Base-by-base conservation (phyloP, 2,329 filamentous ascomycete genomes). In the Monilinia laxa region DNA sequence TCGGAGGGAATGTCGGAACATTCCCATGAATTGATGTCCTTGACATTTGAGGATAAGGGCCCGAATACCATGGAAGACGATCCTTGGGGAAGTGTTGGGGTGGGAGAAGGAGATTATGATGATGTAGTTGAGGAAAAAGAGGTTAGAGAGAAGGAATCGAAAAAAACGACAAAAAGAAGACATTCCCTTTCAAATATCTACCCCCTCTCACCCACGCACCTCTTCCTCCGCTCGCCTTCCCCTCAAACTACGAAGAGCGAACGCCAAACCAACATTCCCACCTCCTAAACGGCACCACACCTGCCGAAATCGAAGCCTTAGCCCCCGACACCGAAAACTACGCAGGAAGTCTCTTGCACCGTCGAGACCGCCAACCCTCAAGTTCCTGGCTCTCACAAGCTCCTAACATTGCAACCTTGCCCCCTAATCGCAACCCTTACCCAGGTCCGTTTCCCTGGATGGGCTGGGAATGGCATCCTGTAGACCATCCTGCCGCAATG, bases 381-480 rank as follows among this genome's bases (percentile, higher is more conserved):
- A 11, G 20, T 3, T 28, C 57, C 12, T 60, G 45, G 45, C 28
- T 60, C 14, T 4, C 11, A 7, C 0, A 25, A 10, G 58, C 58
- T 2, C 58, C 45, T 12, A 18, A 57, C 3, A 42, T 42, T 7
- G 20, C 53, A n/a, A 3, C 5, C 5, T 2, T 42, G 6, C 2
- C 38, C 16, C 58, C 58, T 2, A 3, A 10, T 0, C 45, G 58
- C 1, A 7, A 0, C 0, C 20, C 58, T 0, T 60, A 60, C 10
- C 45, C 58, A 0, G 58, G 58, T 11, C 58, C 58, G 1, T 2
- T 1, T 2, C 28, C 58, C 14, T 7, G 6, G 12, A 6, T 60
- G 3, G n/a, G 31, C 6, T 10, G 3, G 4, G 5, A 28, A 0
- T 0, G 4, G 4, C 4, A 4, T 3, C 25, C 40, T 18, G 7